These are phyloP conservation scores for Xenoacremonium recifei DNA, from an alignment of 2,329 filamentous ascomycete species.

Conservation along the genomic window DNA sequence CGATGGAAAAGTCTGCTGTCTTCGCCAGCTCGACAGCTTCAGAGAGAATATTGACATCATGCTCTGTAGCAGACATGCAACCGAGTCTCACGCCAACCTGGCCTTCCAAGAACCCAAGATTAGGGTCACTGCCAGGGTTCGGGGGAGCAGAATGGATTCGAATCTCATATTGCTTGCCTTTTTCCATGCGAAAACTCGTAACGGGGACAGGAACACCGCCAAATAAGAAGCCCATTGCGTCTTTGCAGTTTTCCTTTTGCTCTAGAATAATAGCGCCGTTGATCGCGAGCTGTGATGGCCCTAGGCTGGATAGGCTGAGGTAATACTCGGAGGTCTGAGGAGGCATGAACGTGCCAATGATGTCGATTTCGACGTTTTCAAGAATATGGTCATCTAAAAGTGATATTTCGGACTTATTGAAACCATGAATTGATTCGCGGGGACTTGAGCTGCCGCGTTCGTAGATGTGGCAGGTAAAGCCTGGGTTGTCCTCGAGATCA, in stretches of 20 bases:
- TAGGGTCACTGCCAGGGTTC: conserved; percentile 14
- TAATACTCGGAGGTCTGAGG: conserved; percentile 30
- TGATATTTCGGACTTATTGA: conserved; percentile 24
- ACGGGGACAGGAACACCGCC: conserved; percentile 28
- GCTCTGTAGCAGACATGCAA: conserved; percentile 29
- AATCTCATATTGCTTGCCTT: conserved; percentile 32
- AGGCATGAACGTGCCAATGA: conserved; percentile 31
- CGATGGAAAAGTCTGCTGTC: conserved; percentile 54
- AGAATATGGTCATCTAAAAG: conserved; percentile 19
- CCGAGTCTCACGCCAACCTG: conserved; percentile 31
- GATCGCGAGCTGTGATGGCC: conserved; percentile 29
- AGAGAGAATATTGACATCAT: conserved; percentile 34
- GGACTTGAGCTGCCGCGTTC: conserved; percentile 26
- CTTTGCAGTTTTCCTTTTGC: conserved; percentile 29
- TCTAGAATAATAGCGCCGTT: conserved; percentile 30
- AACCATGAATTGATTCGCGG: conserved; percentile 21
- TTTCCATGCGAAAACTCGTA: conserved; percentile 26
- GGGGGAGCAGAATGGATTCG: conserved; percentile 30
- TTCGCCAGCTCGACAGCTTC: conserved; percentile 59
- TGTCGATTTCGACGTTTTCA: conserved; percentile 25
- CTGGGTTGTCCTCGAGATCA: conserved; percentile 30
- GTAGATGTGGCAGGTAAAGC: conserved; percentile 30
- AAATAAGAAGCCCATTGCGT: conserved; percentile 36
- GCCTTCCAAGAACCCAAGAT: conserved; percentile 32
- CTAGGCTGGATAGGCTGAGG: conserved; percentile 31